A percentile compares a stretch with the other conserved stretches of the same genome.
Conservation (phyloP, 495 filamentous ascomycete species). For the Neurospora sp. region DNA sequence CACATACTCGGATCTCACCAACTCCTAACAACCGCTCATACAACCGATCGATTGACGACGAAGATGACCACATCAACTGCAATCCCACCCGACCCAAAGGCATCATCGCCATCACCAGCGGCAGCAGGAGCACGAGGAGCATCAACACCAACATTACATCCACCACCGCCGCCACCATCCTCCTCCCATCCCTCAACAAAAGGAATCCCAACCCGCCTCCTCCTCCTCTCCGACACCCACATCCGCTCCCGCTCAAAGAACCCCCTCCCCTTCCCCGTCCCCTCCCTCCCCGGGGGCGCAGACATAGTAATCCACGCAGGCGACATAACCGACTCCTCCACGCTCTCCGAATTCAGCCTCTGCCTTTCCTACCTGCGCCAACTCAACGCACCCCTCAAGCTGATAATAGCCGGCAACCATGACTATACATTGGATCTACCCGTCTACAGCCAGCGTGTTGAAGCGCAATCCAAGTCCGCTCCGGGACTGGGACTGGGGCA, state of each 20-base stretch:
- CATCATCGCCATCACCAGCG: no score
- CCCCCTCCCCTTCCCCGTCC: conserved; percentile 1
- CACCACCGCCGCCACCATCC: no score
- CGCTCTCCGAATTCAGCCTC: conserved; percentile 40
- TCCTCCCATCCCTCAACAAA: no score
- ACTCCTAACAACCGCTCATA: no score
- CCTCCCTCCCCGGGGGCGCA: conserved; percentile 1
- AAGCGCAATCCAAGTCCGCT: neutral
- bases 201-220: conserved; percentile 28
- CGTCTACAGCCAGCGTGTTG: neutral
- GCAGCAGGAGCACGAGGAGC: no score
- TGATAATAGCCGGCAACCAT: conserved; percentile 78
- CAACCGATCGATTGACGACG: no score
- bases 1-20: no score
- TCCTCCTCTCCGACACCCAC: conserved; percentile 59
- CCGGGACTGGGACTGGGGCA: neutral
- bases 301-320: conserved; percentile 67
- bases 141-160: no score
- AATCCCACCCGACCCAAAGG: no score
- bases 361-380: conserved; percentile 45
- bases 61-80: no score
- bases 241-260: conserved; percentile 10
- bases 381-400: conserved; percentile 58
- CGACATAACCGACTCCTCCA: conserved; percentile 59
- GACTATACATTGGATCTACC: conserved; percentile 59